These are phyloP conservation scores for Debaryomycetaceae sp. DNA, from an alignment of 1,139 yeast genomes.

Conservation along the genomic window DNA sequence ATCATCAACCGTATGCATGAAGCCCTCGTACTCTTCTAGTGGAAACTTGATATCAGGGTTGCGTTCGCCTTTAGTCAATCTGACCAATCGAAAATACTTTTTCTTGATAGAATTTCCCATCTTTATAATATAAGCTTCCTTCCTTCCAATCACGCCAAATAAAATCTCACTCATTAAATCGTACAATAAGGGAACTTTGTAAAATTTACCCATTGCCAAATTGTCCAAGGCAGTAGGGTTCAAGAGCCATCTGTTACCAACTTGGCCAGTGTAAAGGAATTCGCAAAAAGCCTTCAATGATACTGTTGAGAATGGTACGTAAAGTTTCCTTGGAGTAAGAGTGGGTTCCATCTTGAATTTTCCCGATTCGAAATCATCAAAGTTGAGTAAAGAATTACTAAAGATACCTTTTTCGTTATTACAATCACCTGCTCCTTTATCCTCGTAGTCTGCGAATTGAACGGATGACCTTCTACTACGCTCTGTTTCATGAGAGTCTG, in stretches of 20 bases:
- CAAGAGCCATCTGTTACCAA: constrained; percentile 68
- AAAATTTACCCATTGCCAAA: constrained; percentile 58
- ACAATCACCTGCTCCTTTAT: not conserved
- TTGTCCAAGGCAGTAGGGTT: constrained; percentile 67
- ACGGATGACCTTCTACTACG: constrained; percentile 9
- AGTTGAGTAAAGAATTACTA: constrained; percentile 32
- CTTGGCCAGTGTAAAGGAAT: constrained; percentile 73
- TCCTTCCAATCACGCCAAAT: constrained; percentile 64
- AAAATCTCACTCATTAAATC: constrained; percentile 66
- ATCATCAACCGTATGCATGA: constrained; percentile 53
- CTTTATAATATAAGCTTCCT: constrained; percentile 51
- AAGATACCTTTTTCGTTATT: constrained; percentile 10
- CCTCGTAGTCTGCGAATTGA: constrained; percentile 6
- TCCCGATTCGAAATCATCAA: constrained; percentile 34
- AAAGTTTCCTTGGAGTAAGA: constrained; percentile 62
- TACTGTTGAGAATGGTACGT: constrained; percentile 60
- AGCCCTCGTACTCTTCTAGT: constrained; percentile 45
- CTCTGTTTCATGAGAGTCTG: constrained; percentile 8
- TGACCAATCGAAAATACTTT: constrained; percentile 24
- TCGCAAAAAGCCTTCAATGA: constrained; percentile 68
- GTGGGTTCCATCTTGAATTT: constrained; percentile 52
- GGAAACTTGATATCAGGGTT: constrained; percentile 31
- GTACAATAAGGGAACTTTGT: constrained; percentile 64
- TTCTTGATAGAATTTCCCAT: constrained; percentile 35
- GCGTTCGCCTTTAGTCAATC: constrained; percentile 20